Conservation (phyloP, 2,329 filamentous ascomycete species). For the Alternaria angustiovoidea region DNA sequence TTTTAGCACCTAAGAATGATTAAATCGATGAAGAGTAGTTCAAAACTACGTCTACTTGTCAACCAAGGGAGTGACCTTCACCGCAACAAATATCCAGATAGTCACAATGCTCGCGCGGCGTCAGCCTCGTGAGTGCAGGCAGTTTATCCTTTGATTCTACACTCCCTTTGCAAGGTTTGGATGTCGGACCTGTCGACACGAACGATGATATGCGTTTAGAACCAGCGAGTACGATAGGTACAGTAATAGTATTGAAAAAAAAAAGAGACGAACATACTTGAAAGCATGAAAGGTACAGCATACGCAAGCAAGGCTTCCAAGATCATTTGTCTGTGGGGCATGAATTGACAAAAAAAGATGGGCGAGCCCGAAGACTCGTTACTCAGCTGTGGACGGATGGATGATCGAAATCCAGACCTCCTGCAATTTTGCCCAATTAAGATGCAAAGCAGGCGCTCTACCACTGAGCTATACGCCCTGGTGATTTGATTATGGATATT, state of each 20-base stretch:
- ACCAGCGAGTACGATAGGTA: too few species aligned
- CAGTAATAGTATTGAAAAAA: too few species aligned
- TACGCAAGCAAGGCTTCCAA: too few species aligned
- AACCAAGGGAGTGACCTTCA: neutral
- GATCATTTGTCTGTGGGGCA: neutral
- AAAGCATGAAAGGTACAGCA: too few species aligned
- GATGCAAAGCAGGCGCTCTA: slow-evolving; percentile 50
- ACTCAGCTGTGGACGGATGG: slow-evolving; percentile 4
- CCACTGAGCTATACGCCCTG: slow-evolving; percentile 47
- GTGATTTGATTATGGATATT: neutral
- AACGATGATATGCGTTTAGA: too few species aligned
- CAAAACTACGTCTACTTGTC: neutral
- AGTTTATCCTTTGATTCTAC: neutral
- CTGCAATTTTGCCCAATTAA: slow-evolving; percentile 23
- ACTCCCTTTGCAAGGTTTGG: too few species aligned
- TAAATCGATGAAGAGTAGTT: neutral
- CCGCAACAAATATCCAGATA: neutral
- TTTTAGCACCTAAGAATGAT: neutral
- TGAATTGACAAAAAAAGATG: neutral
- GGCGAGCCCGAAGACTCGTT: neutral
- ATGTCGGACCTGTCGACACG: too few species aligned
- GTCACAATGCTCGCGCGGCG: too few species aligned
- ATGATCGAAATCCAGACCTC: slow-evolving; percentile 46
- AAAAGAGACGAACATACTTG: too few species aligned
- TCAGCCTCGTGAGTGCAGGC: neutral